Evolutionary conservation across 2,329 filamentous ascomycete species (phyloP).

Genomic region (Huntiella bhutanensis): DNA sequence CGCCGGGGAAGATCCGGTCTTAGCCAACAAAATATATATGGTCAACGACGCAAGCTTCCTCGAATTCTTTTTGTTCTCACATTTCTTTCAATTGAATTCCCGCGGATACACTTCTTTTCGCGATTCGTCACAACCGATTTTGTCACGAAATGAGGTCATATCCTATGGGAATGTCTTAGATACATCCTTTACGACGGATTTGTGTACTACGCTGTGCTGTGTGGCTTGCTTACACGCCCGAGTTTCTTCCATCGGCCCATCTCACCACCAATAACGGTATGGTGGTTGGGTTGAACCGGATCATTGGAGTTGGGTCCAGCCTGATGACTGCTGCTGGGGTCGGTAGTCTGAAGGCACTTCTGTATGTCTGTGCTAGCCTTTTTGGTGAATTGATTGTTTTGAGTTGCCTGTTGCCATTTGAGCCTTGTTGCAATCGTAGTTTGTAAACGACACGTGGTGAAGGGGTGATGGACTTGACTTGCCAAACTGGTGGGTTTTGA

Average conservation of each 20-base stretch:
- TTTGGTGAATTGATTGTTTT: too few relatives aligned
- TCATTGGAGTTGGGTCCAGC: constrained; percentile 29
- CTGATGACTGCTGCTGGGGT: too few relatives aligned
- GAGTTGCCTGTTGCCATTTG: constrained; percentile 37
- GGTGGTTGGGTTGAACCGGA: constrained; percentile 47
- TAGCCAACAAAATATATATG: constrained; percentile 49
- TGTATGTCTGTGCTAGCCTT: constrained; percentile 17
- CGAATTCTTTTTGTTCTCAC: too few relatives aligned
- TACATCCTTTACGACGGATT: constrained; percentile 41
- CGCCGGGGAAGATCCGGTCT: constrained; percentile 28
- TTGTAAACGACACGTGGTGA: constrained; percentile 11
- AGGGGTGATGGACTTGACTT: too few relatives aligned
- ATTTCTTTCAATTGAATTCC: too few relatives aligned
- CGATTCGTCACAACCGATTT: too few relatives aligned
- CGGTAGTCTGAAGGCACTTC: too few relatives aligned
- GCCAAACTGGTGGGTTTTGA: too few relatives aligned
- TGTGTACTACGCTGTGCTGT: constrained; percentile 38
- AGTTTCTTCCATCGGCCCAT: constrained; percentile 47
- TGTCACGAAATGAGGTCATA: too few relatives aligned
- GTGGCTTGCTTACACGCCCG: constrained; percentile 44
- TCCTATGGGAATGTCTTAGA: constrained; percentile 17
- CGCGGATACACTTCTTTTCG: too few relatives aligned
- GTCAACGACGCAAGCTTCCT: constrained; percentile 37
- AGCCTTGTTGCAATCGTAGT: constrained; percentile 32
- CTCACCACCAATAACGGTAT: constrained; percentile 55